Base-by-base conservation (phyloP, 176 grass and related monocot species). In the Luzula sylvatica region DNA sequence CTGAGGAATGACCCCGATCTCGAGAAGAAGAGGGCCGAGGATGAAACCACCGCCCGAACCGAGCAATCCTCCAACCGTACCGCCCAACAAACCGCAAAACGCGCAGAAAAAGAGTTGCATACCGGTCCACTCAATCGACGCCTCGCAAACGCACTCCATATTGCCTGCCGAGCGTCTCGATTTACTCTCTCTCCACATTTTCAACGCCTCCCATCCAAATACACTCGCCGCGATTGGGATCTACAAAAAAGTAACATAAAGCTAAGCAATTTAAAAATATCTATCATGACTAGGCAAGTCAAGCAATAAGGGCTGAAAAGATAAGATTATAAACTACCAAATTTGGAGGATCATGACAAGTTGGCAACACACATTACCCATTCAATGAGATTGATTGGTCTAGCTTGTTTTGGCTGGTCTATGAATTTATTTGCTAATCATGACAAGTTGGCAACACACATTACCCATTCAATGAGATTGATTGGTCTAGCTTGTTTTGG, bases 1-100 rank as follows among this genome's bases (percentile, higher is more conserved):
- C 86, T 98, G 93, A 23, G 93, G 93, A 54, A 99, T 99, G 35
- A 83, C 83, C 23, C 93, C 93, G 21, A 99, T 74, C 62, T 99
- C 93, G 4, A 99, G 93, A 19, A 98, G 86, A 46, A 99, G 93
- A 11, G 93, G 93, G 11, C 93, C 93, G 0, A 99, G 93, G 42
- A 99, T 87, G 56, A 99, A 98, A 7, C 93, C 93, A 0, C 93
- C 93, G 2, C 93, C 93, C 19, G 93, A 98, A 35, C 86, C 93
- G 2, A 98, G 75, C 54, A 98, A 79, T 8, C 93, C 93, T 14
- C 93, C 93, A 13, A 92, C 93, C 7, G 82, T 92, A 1, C 93
- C 93, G 3, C 93, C 93, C 2, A 98, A 65, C n/a, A 98, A 50
- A 24, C 93, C 78, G 14, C 86, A 87, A 3, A 87, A 76, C 23